Base-by-base conservation (phyloP, 1,284 basidiomycete genomes). In the Tylopilus sp. region DNA sequence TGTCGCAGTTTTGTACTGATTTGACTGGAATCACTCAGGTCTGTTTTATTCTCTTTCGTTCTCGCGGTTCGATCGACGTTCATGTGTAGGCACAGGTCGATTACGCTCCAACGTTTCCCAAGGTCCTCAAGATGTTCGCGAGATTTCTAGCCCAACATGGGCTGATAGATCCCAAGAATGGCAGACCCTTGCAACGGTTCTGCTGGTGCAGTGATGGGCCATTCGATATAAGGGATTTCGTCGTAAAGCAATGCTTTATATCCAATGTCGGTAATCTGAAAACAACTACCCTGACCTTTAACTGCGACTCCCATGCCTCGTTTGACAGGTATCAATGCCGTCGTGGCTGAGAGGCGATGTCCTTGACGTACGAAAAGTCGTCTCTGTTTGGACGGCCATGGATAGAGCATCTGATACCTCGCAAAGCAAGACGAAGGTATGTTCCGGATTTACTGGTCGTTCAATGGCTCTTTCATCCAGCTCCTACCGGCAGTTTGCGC, bases 21-120 rank as follows among this genome's bases (percentile, higher is more conserved):
- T 75, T 99, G 44, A 99, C 95, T 6, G 93, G 94, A 14, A 94
- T 99, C 51, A 86, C 83, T 14, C 94, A 98, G 77, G 91, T 93
- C 54, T 54, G 76, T 70, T 15, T 50, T 50, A 42, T 47, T 52
- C 46, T 33, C 34, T 36, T 48, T 30, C 45, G 11, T 11, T 35
- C 26, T 43, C 14, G 35, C 34, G 11, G 33, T 52, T 29, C 39
- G 42, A 30, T 42, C 47, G 54, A 45, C 9, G 45, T 41, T 38
- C 24, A n/a, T 50, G 36, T 47, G 33, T 64, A 95, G 91, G 76
- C 74, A 17, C 85, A 91, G 69, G 86, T 97, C 43, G 82, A 96
- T 64, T 51, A 64, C 7, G 85, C 93, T 1, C 91, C 92, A 11
- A 74, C 73, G 1, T 97, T 95, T 65, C 73, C 83, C 14, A 74